Conservation (phyloP, 805 yeast species). For the Saturnispora quitensis region DNA sequence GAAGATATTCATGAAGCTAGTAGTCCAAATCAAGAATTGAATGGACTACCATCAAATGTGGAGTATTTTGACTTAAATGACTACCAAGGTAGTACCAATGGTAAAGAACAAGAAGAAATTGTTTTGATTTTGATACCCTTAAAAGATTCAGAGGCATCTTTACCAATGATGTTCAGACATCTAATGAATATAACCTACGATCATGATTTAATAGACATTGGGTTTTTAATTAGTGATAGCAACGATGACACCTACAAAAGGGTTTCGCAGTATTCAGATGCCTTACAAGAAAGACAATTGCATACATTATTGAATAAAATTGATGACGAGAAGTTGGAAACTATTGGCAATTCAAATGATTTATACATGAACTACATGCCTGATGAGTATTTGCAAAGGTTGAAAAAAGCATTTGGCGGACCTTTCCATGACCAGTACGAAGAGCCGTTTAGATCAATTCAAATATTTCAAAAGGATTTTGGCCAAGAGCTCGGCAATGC, state of each 20-base stretch:
- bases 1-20: background rate
- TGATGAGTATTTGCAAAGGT: constrained; percentile 28
- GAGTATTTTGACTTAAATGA: constrained; percentile 52
- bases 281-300: constrained; percentile 64
- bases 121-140: constrained; percentile 67
- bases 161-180: constrained; percentile 78
- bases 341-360: constrained; percentile 45
- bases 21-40: constrained; percentile 10
- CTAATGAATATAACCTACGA: constrained; percentile 81
- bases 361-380: constrained; percentile 67
- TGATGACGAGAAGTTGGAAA: constrained; percentile 27
- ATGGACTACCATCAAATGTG: constrained; percentile 9
- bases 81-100: constrained; percentile 45
- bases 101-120: constrained; percentile 45
- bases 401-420: constrained; percentile 43
- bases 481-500: constrained; percentile 84
- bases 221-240: constrained; percentile 75
- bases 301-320: constrained; percentile 38
- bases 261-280: constrained; percentile 53
- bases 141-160: constrained; percentile 66
- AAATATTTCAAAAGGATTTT: constrained; percentile 73
- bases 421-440: constrained; percentile 57
- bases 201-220: constrained; percentile 69
- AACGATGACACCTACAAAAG: constrained; percentile 57
- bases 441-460: constrained; percentile 67